Base-by-base conservation (phyloP, 2,329 filamentous ascomycete species). In the Microcera coccophila region DNA sequence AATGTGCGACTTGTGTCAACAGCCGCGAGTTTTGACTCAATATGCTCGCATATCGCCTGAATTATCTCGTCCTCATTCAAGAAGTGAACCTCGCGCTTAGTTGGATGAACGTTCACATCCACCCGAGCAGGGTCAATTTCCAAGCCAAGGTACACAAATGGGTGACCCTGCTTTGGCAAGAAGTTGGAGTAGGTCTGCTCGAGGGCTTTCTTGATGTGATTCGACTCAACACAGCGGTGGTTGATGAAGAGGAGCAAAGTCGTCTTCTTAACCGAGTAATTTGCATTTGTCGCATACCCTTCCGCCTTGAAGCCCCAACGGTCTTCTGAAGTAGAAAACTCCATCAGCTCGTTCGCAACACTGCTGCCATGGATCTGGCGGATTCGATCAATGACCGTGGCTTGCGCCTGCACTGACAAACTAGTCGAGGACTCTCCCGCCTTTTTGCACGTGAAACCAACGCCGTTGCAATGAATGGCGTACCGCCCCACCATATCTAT, bases 41-140 rank as follows among this genome's bases (percentile, higher is more conserved):
- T 85, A 40, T 87, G 79, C 47, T 84, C 80, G 67, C 90, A 96
- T 4, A 98, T 82, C 12, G 80, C 78, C 50, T 93, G 87, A 36
- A 93, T 85, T 35, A 98, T 95, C 55, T 98, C 93, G 50, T 98
- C 93, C 62, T 98, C 93, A 48, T 97, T 95, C 17, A 98, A 74
- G 57, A 98, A 97, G 59, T 97, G 93, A 16, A 98, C 93, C 62
- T 98, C 91, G 38, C 89, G 78, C 65, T 98, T 98, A 0, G 93
- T 98, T 0, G 93, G 93, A 64, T 98, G 93, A 1, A 98, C 86
- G 55, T 98, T 98, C 60, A 98, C 94, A 63, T 98, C 93, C 4
- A 98, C 89, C 40, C 91, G 78, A 19, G 85, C 81, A 2, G 93
- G 91, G 55, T 97, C 90, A 44, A 98, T 95, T 46, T 95, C 87